Base-by-base conservation (phyloP, 768 basidiomycete genomes). In the Boletellus ananas region DNA sequence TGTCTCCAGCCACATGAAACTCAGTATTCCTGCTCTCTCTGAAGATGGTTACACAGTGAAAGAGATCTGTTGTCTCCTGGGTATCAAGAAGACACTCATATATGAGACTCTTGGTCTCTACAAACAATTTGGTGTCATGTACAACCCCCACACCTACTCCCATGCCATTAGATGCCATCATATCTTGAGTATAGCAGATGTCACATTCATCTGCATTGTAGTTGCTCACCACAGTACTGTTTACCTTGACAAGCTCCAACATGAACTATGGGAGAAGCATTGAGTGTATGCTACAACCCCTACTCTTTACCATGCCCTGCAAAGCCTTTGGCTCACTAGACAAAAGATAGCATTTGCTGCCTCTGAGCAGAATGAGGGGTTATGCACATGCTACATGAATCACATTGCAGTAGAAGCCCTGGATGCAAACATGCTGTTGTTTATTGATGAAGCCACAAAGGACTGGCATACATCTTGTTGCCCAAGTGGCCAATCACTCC, bases 401-500 rank as follows among this genome's bases (percentile, higher is more conserved):
- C 7, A 16, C 8, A 52, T 56, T 38, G 51, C 45, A 1, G 23
- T 34, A 0, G 40, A 51, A 45, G 58, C 11, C 62, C 50, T 49
- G 10, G 46, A 56, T 45, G 42, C 58, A n/a, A 41, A 55, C 17
- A 57, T 57, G 52, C 51, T 62, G n/a, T 34, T 63, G 33, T 60
- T 62, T 43, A 31, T 43, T 35, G 62, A 63, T 37, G 52, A 63
- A 23, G 49, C 55, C 34, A 43, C 56, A 2, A 57, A 50, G 29
- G 54, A 63, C 37, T 18, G 54, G 13, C 25, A 41, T 34, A 49
- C 5, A 8, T 16, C 17, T 27, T 17, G 18, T 46, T 41, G 17
- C 33, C 48, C 20, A n/a, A 31, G 17, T 33, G 39, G 20, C 12
- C 18, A 21, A 10, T 43, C 20, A 10, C 1, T 0, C 33, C 33